Conservation (phyloP, 345 rosid genomes). For the Pistacia integerrima region DNA sequence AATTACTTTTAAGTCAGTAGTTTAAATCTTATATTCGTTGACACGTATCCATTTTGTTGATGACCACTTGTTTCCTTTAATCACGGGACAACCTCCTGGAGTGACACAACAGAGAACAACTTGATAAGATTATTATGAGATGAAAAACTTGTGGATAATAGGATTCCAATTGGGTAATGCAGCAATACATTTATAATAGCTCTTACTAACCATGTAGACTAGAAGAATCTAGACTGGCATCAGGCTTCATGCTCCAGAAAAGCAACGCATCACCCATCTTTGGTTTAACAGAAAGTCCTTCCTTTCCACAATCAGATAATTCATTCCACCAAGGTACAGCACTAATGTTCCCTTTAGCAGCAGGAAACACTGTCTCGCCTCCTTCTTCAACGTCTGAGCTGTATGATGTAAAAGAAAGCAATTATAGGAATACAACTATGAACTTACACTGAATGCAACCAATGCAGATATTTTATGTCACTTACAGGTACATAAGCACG, state of each 20-base stretch:
- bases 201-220: constrained; percentile 85
- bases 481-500: constrained; percentile 95
- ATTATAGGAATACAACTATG: constrained; percentile 5
- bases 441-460: constrained; percentile 8
- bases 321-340: constrained; percentile 90
- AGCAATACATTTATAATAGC: neutral
- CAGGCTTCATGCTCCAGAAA: constrained; percentile 98
- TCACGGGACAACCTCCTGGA: constrained; percentile 92
- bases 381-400: constrained; percentile 99
- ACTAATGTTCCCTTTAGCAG: constrained; percentile 81
- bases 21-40: constrained; percentile 64
- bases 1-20: constrained; percentile 34
- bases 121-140: constrained; percentile 1
- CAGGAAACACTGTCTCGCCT: constrained; percentile 93
- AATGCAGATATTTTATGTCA: constrained; percentile 13
- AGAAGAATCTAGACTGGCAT: constrained; percentile 71
- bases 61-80: constrained; percentile 96
- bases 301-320: constrained; percentile 84
- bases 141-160: neutral
- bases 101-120: constrained; percentile 9
- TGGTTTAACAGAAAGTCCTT: constrained; percentile 85
- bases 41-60: constrained; percentile 95
- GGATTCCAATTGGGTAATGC: neutral
- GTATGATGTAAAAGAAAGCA: constrained; percentile 32
- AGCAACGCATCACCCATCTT: constrained; percentile 97